These are phyloP conservation scores for Lasiodiplodia citricola DNA, from an alignment of 2,329 filamentous ascomycete species.

Conservation along the genomic window DNA sequence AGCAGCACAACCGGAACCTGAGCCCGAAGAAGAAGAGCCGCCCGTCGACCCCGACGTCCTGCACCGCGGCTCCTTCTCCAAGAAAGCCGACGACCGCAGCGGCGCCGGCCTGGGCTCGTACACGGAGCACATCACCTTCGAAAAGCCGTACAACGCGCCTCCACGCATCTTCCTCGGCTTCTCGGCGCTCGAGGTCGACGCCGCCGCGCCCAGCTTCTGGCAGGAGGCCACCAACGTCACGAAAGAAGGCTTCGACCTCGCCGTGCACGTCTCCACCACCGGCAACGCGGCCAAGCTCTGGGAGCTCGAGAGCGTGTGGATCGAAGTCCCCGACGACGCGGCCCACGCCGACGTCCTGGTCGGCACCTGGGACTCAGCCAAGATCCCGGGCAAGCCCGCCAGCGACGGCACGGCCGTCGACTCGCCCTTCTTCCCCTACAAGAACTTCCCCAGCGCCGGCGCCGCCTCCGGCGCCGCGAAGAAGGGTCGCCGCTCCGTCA, in stretches of 20 bases:
- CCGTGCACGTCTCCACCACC: background rate
- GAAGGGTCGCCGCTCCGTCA: background rate
- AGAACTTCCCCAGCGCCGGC: background rate
- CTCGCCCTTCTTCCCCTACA: background rate
- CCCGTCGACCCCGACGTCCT: background rate
- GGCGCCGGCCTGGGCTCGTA: background rate
- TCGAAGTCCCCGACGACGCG: background rate
- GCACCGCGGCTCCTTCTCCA: background rate
- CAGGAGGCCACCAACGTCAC: conserved; percentile 9
- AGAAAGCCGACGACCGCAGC: background rate
- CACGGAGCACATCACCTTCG: background rate
- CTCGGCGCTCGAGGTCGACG: background rate
- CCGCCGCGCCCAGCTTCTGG: background rate
- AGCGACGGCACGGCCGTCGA: background rate
- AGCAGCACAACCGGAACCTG: background rate
- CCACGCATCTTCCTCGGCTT: conserved; percentile 8
- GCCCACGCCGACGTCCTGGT: background rate
- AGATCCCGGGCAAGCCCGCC: background rate
- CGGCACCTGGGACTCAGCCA: background rate
- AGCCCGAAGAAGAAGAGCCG: background rate
- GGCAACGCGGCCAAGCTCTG: background rate
- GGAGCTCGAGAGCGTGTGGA: conserved; percentile 5
- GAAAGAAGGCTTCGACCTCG: background rate
- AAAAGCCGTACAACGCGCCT: background rate
- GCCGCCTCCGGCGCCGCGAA: background rate